Conservation (phyloP, 139 green algal genomes). For the Chlamydomonas sphaeroides region DNA sequence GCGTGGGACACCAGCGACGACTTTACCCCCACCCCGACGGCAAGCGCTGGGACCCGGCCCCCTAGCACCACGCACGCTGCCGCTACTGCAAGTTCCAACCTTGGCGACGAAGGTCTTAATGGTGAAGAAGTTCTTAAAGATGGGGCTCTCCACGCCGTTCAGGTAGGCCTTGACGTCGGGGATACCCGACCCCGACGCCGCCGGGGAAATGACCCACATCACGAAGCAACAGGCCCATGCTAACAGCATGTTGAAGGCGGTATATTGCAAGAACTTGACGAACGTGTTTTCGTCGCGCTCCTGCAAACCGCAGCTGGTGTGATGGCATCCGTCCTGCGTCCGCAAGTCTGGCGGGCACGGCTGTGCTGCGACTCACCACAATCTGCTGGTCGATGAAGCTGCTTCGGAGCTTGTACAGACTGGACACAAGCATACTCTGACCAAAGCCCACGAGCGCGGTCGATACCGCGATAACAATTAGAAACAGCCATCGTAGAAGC, state of each 20-base stretch:
- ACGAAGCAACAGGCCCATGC: slow-evolving; percentile 56
- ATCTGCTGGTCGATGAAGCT: too few species aligned
- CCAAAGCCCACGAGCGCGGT: slow-evolving; percentile 64
- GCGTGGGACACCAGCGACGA: too few species aligned
- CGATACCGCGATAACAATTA: slow-evolving; percentile 56
- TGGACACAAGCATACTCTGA: slow-evolving; percentile 66
- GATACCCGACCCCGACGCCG: slow-evolving; percentile 65
- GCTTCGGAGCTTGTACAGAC: slow-evolving; percentile 54
- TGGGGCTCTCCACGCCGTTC: slow-evolving; percentile 62
- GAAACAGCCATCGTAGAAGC: slow-evolving; percentile 52
- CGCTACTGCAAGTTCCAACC: slow-evolving; percentile 12
- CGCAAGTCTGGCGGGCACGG: too few species aligned
- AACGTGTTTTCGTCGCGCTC: slow-evolving; percentile 41
- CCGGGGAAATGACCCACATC: slow-evolving; percentile 63
- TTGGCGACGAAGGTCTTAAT: slow-evolving; percentile 70
- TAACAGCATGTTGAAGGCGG: slow-evolving; percentile 58
- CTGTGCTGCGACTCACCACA: too few species aligned
- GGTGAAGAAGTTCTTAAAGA: slow-evolving; percentile 69
- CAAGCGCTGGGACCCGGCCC: too few species aligned
- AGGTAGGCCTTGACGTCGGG: slow-evolving; percentile 72
- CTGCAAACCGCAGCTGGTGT: slow-evolving; percentile 34
- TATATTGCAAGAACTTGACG: slow-evolving; percentile 59
- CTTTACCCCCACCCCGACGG: too few species aligned
- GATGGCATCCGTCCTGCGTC: too few species aligned
- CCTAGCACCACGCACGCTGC: too few species aligned